Conservation (phyloP, 768 basidiomycete genomes). For the Naganishia vaughanmartiniae region DNA sequence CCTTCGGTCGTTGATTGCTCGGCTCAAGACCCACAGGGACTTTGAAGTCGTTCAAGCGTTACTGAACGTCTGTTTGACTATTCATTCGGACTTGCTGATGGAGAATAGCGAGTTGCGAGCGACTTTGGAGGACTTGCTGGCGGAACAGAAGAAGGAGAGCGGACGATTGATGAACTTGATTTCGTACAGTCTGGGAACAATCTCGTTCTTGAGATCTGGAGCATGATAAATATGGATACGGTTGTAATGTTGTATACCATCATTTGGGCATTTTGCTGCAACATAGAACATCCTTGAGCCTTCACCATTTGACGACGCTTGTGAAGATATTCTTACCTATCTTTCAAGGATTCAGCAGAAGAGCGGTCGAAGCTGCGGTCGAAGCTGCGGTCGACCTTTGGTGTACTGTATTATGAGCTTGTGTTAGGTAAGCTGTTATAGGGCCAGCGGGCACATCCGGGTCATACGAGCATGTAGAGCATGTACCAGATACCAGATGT, state of each 20-base stretch:
- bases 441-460: too few relatives aligned
- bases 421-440: too few relatives aligned
- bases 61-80: slow-evolving; percentile 74
- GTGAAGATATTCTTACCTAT: too few relatives aligned
- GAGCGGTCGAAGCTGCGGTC: too few relatives aligned
- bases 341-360: too few relatives aligned
- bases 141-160: slow-evolving; percentile 73
- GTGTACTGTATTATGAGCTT: too few relatives aligned
- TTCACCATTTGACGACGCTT: too few relatives aligned
- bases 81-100: slow-evolving; percentile 78
- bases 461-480: too few relatives aligned
- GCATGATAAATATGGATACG: not conserved
- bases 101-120: slow-evolving; percentile 63
- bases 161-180: slow-evolving; percentile 60
- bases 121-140: slow-evolving; percentile 62
- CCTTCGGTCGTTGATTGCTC: slow-evolving; percentile 67
- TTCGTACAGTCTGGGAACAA: slow-evolving; percentile 51
- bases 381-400: too few relatives aligned
- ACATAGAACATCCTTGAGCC: too few relatives aligned
- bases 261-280: not conserved
- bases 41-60: slow-evolving; percentile 93
- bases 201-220: slow-evolving; percentile 49
- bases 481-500: too few relatives aligned
- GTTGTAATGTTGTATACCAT: slow-evolving; percentile 7
- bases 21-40: slow-evolving; percentile 76